Base-by-base conservation (phyloP, 2,329 filamentous ascomycete genomes). In the Talaromyces sp. region DNA sequence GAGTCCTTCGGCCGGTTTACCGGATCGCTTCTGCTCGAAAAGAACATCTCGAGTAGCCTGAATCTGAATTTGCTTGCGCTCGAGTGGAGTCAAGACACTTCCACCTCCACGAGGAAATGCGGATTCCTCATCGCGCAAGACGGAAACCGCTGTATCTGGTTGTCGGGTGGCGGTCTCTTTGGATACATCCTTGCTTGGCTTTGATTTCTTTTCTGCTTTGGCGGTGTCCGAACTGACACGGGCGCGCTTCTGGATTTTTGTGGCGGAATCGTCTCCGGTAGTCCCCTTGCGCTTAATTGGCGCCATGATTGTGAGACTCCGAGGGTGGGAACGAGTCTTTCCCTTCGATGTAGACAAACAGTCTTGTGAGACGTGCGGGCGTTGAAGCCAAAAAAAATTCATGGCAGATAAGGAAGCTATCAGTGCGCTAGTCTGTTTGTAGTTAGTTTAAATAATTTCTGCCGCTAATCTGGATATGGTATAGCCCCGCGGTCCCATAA, bases 1-100 rank as follows among this genome's bases (percentile, higher is more conserved):
- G 73, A 78, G 61, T 72, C 70, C 69, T 66, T 70, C 82, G 67
- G 85, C 82, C 31, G 78, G 74, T 51, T 80, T 79, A 65, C 84
- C 83, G 60, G 82, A 80, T 58, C 86, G 86, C 70, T 89, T 85
- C 72, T 96, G 89, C 78, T 98, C 95, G 75, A 94, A 95, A 45
- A 96, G 82, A 47, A 93, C 95, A 82, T 99, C 95, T 72, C 90
- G 89, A 74, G 91, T 95, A 54, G 95, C 95, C 78, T 98, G 91
- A 66, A 96, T 89, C 73, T 95, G 90, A 68, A 99, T 98, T 79
- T 98, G 92, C 81, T 97, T 97, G 76, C 96, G 91, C 77, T 99
- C 95, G 61, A 99, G 83, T 22, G 95, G 93, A 1, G 95, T 97
- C 75, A 99, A 82, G 61, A 97, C 85, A 74, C 92, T 96, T 62